Evolutionary conservation across 805 yeast species (phyloP).

Genomic region (Metschnikowia orientalis): DNA sequence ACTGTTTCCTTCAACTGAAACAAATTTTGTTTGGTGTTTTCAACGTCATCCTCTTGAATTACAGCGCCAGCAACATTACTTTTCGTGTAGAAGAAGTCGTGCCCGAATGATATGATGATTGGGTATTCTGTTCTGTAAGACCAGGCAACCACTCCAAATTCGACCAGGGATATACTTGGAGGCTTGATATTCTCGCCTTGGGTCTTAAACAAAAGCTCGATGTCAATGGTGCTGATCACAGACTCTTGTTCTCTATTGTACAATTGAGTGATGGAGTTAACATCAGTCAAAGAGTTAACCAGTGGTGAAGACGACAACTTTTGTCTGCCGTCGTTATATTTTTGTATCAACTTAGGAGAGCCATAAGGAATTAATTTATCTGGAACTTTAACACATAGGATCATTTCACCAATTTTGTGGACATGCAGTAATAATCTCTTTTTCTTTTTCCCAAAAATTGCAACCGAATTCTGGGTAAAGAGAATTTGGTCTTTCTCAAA

Average conservation of each 20-base stretch:
- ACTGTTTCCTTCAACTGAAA: conserved; percentile 35
- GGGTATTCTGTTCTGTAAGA: conserved; percentile 39
- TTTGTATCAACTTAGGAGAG: conserved; percentile 35
- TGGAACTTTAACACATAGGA: conserved; percentile 32
- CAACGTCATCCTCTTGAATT: conserved; percentile 24
- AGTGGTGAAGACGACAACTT: conserved; percentile 5
- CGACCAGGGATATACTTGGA: conserved; percentile 33
- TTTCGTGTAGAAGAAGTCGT: conserved; percentile 39
- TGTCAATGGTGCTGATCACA: conserved; percentile 20
- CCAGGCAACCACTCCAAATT: conserved; percentile 38
- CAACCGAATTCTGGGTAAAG: conserved; percentile 17
- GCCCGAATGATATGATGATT: conserved; percentile 34
- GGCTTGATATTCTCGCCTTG: conserved; percentile 23
- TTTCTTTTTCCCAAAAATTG: conserved; percentile 34
- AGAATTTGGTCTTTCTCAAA: conserved; percentile 5
- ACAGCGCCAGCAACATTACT: conserved; percentile 19
- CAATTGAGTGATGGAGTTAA: conserved; percentile 26
- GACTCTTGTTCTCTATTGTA: conserved; percentile 28
- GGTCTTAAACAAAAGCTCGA: conserved; percentile 27
- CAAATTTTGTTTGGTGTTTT: conserved; percentile 32
- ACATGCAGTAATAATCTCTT: conserved; percentile 32
- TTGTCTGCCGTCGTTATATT: conserved; percentile 28
- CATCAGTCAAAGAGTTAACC: conserved; percentile 4
- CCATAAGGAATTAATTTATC: conserved; percentile 31
- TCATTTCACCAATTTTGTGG: conserved; percentile 32